Conservation (phyloP, 176 grass and related monocot species). For the Bothriochloa decipiens region DNA sequence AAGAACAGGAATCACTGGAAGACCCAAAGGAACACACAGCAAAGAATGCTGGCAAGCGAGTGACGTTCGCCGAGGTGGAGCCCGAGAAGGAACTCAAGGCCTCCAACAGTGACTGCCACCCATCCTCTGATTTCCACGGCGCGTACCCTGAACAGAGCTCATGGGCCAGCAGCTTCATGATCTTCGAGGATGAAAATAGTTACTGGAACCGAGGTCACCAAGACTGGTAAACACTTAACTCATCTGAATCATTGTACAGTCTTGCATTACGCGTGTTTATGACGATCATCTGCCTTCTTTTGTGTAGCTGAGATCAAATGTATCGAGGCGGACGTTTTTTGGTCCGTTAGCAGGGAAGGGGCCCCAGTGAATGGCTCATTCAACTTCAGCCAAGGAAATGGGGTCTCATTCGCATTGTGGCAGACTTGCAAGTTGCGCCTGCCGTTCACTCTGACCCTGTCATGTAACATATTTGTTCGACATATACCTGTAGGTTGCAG, state of each 20-base stretch:
- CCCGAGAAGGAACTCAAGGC: conserved; percentile 49
- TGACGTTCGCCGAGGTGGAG: conserved; percentile 54
- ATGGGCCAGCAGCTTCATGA: conserved; percentile 58
- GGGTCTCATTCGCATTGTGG: not conserved
- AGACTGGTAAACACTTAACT: conserved; percentile 20
- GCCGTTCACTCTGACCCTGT: not conserved
- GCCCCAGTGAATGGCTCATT: too few relatives aligned
- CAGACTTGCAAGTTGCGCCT: not conserved
- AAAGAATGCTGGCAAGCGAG: conserved; percentile 42
- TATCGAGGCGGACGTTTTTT: not conserved
- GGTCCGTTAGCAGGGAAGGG: not conserved
- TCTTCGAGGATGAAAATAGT: conserved; percentile 58
- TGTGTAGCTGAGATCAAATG: conserved; percentile 31
- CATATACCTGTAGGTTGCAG: conserved; percentile 21
- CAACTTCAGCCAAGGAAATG: conserved; percentile 4
- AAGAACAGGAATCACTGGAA: conserved; percentile 10
- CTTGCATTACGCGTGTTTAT: not conserved
- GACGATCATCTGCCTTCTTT: not conserved
- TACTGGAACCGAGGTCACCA: conserved; percentile 43
- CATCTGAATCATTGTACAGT: not conserved
- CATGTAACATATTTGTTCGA: conserved; percentile 40
- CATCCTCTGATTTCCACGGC: conserved; percentile 22
- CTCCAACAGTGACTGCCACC: conserved; percentile 42
- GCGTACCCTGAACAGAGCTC: conserved; percentile 34
- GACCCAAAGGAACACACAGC: conserved; percentile 38